Evolutionary conservation across 192 early-diverging fungal genomes (phyloP).

Genomic region (Chytriomyces hyalinus): DNA sequence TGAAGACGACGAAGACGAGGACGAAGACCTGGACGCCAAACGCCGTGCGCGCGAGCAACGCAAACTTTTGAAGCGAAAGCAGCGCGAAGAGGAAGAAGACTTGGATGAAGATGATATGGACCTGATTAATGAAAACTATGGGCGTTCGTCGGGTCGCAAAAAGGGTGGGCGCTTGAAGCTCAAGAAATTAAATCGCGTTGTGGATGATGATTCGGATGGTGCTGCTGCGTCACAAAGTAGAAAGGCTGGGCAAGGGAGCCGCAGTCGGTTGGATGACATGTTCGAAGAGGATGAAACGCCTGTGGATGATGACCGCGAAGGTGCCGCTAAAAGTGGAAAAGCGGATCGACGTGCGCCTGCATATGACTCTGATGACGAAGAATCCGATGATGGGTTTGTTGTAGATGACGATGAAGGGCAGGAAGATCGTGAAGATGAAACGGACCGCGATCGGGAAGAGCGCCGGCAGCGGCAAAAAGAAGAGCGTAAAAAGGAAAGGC

Average conservation of each 20-base stretch:
- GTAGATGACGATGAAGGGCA: slow-evolving; percentile 47
- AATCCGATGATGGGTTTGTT: slow-evolving; percentile 30
- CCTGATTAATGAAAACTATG: slow-evolving; percentile 86
- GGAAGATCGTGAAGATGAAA: slow-evolving; percentile 42
- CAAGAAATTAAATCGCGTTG: background rate
- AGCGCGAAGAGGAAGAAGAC: slow-evolving; percentile 65
- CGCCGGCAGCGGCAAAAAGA: slow-evolving; percentile 17
- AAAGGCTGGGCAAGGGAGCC: slow-evolving; percentile 62
- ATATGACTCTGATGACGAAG: slow-evolving; percentile 50
- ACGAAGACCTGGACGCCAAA: slow-evolving; percentile 28
- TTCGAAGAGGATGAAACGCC: slow-evolving; percentile 75
- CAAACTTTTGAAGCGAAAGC: slow-evolving; percentile 61
- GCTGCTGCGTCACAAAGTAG: background rate
- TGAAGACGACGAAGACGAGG: slow-evolving; percentile 60
- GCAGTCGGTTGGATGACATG: slow-evolving; percentile 70
- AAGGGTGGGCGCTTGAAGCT: slow-evolving; percentile 47
- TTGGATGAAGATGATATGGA: slow-evolving; percentile 93
- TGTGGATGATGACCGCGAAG: slow-evolving; percentile 20
- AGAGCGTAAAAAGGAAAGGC: slow-evolving; percentile 25
- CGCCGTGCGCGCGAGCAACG: slow-evolving; percentile 20
- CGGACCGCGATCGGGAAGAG: slow-evolving; percentile 16
- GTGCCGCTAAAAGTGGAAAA: slow-evolving; percentile 3
- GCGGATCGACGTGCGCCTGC: background rate
- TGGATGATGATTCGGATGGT: background rate
- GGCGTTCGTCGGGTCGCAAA: slow-evolving; percentile 50